Evolutionary conservation across 441 rosid species (phyloP).

Genomic region (Gossypium trilobum): DNA sequence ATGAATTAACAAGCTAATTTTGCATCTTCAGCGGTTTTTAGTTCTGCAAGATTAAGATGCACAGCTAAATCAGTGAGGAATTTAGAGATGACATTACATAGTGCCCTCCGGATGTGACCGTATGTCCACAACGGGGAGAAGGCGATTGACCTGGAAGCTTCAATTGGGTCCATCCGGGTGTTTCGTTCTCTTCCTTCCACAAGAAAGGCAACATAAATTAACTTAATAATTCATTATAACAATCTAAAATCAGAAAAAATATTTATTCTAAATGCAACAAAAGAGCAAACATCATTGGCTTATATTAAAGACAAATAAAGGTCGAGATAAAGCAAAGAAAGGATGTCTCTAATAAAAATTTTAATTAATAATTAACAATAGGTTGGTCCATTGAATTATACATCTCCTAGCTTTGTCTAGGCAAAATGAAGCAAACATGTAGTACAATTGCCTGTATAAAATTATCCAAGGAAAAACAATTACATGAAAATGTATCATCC

Average conservation of each 20-base stretch:
- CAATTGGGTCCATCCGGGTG: constrained; percentile 96
- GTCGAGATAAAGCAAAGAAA: not conserved
- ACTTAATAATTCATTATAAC: constrained; percentile 22
- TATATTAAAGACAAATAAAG: not conserved
- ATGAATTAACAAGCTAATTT: not conserved
- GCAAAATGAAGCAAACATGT: not conserved
- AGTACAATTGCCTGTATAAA: not conserved
- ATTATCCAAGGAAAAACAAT: not conserved
- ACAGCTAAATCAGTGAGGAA: constrained; percentile 13
- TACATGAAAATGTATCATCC: not conserved
- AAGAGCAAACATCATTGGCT: not conserved
- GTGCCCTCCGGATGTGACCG: constrained; percentile 85
- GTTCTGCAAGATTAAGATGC: not conserved
- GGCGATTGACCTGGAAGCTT: constrained; percentile 99
- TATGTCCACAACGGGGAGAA: constrained; percentile 90
- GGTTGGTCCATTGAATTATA: not conserved
- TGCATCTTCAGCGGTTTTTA: not conserved
- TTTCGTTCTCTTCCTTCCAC: constrained; percentile 88
- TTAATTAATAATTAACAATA: not conserved
- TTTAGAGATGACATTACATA: constrained; percentile 47
- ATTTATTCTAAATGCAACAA: not conserved
- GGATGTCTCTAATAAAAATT: not conserved
- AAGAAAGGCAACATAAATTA: constrained; percentile 38
- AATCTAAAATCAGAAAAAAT: not conserved
- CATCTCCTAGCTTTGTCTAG: not conserved